Evolutionary conservation across 192 early-diverging fungal genomes (phyloP).

Genomic region (Neocallimastix lanati): DNA sequence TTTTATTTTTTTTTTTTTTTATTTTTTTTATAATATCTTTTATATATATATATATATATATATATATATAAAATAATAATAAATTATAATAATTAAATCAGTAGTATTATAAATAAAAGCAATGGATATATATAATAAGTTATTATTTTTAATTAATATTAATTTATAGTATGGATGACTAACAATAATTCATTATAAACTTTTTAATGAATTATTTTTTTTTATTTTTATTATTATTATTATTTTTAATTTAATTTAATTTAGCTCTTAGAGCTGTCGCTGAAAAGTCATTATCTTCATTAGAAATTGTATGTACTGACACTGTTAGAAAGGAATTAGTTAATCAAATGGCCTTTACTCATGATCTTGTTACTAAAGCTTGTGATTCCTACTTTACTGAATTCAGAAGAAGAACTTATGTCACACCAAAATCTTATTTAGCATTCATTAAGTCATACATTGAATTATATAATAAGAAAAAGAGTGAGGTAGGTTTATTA

Average conservation of each 20-base stretch:
- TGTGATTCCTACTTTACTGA: slow-evolving; percentile 41
- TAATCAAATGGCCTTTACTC: slow-evolving; percentile 37
- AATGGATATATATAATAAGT: too few species aligned
- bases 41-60: too few species aligned
- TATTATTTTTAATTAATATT: too few species aligned
- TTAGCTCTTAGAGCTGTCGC: slow-evolving; percentile 19
- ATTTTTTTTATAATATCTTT: too few species aligned
- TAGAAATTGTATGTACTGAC: slow-evolving; percentile 35
- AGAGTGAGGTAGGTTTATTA: slow-evolving; percentile 27
- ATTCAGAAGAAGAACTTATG: slow-evolving; percentile 38
- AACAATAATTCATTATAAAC: too few species aligned
- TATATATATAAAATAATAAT: too few species aligned
- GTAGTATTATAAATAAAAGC: too few species aligned
- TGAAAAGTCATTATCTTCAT: slow-evolving; percentile 33
- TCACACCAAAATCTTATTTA: slow-evolving; percentile 43
- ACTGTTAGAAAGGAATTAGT: slow-evolving; percentile 38
- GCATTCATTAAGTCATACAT: slow-evolving; percentile 43
- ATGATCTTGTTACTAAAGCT: slow-evolving; percentile 39
- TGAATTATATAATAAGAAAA: slow-evolving; percentile 20
- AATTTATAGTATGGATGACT: too few species aligned
- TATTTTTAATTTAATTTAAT: background rate
- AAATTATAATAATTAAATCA: too few species aligned
- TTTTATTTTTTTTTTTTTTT: slow-evolving; percentile 2
- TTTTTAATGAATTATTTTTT: too few species aligned
- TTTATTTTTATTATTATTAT: background rate